Evolutionary conservation across 1,284 basidiomycete genomes (phyloP), one percentile per base, ranked within the genome.

Genomic region (Ustilago curta): DNA sequence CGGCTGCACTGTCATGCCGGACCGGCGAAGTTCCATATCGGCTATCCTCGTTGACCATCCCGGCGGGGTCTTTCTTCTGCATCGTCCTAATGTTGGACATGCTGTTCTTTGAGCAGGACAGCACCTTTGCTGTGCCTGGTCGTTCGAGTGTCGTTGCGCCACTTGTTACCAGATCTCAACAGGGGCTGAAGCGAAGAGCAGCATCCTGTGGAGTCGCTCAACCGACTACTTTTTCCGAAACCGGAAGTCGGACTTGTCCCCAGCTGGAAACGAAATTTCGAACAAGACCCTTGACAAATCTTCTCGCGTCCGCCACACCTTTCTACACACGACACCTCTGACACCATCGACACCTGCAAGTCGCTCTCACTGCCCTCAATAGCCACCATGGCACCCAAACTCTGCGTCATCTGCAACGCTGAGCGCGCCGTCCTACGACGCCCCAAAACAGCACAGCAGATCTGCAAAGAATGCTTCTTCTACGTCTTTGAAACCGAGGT

Each of bases 401-500:
- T 58, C 8, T 94, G 93, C 80, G 89, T 88, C 8, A 88, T 96
- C 32, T 97, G 95, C 86, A 86, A 89, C 25, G 89, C 88, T 4
- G 87, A 91, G 2, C 90, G 91, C 57, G 94, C 96, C 0, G 95
- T 98, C 70, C 87, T 99, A 42, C 95, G 94, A 81, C 88, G 96
- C 21, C 96, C 96, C 11, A 99, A 99, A 86, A 99, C 96, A 1
- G 95, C 95, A 0, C 95, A 97, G 83, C 93, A 94, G 83, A 95
- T 97, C 77, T 99, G 95, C 88, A 92, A 91, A 85, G 90, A 92
- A 52, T 97, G 95, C 84, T 97, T 97, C 87, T 99, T 94, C 87
- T 90, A 91, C 81, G 94, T 98, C 40, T 99, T 99, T 79, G 96
- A 99, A 87, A 96, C 94, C 0, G 96, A 99, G 85, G 91, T 99